A percentile compares a stretch with the other conserved stretches of the same genome.
Evolutionary conservation across 2,329 filamentous ascomycete genomes (phyloP).

Genomic region (Eutypa lata): DNA sequence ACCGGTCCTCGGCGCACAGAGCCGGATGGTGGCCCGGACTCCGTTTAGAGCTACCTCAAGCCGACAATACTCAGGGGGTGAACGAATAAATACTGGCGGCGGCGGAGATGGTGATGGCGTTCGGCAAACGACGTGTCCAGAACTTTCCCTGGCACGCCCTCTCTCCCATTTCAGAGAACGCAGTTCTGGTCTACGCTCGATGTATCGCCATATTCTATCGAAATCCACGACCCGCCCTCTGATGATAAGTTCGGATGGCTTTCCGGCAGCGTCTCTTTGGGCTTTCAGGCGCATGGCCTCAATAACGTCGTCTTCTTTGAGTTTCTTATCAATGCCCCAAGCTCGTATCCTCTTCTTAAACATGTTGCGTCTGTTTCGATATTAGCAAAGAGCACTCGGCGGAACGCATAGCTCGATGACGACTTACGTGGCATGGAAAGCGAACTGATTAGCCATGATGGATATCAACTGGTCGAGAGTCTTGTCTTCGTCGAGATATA

Average conservation of each 20-base stretch:
- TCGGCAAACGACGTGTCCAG: too few species aligned
- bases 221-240: slow-evolving; percentile 36
- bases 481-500: slow-evolving; percentile 39
- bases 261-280: slow-evolving; percentile 33
- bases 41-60: too few species aligned
- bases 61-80: too few species aligned
- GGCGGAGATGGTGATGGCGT: too few species aligned
- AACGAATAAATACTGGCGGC: too few species aligned
- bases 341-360: slow-evolving; percentile 41
- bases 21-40: too few species aligned
- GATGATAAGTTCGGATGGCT: slow-evolving; percentile 33
- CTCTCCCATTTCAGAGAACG: slow-evolving; percentile 3
- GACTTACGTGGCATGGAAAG: slow-evolving; percentile 38
- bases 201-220: slow-evolving; percentile 38
- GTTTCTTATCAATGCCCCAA: slow-evolving; percentile 40
- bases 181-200: slow-evolving; percentile 33
- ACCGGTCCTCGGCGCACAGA: too few species aligned
- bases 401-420: neutral
- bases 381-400: neutral
- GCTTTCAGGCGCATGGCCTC: slow-evolving; percentile 35
- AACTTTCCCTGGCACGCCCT: too few species aligned
- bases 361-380: slow-evolving; percentile 27
- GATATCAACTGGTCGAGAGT: slow-evolving; percentile 39
- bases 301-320: slow-evolving; percentile 38
- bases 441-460: slow-evolving; percentile 34